Conservation (phyloP, 257 asterid species). For the Cinchona pubescens region DNA sequence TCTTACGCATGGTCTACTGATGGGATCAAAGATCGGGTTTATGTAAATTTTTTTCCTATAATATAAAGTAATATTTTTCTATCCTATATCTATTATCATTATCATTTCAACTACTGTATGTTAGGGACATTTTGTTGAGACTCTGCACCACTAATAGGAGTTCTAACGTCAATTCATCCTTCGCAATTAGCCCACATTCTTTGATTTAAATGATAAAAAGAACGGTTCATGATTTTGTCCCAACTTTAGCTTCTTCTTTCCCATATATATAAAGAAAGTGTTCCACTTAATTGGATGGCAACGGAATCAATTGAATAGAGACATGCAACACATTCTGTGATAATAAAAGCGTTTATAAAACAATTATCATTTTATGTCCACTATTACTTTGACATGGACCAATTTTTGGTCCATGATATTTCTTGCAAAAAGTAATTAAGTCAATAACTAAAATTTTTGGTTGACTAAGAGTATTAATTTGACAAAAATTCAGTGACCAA, state of each 20-base stretch:
- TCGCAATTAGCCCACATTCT: slow-evolving; percentile 1
- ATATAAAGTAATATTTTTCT: too few relatives aligned
- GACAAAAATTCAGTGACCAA: background rate
- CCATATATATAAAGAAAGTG: slow-evolving; percentile 1
- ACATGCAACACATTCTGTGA: background rate
- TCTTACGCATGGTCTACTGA: too few relatives aligned
- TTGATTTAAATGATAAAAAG: slow-evolving; percentile 9
- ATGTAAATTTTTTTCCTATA: too few relatives aligned
- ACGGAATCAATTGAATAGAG: background rate
- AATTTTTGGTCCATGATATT: too few relatives aligned
- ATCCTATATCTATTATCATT: background rate
- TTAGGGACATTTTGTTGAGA: background rate
- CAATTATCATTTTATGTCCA: too few relatives aligned
- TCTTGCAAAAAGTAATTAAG: too few relatives aligned
- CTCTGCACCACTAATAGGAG: background rate
- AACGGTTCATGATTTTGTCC: slow-evolving; percentile 18
- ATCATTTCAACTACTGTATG: background rate
- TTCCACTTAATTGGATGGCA: slow-evolving; percentile 1
- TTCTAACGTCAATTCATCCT: slow-evolving; percentile 2
- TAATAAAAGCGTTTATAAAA: too few relatives aligned
- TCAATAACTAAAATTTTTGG: too few relatives aligned
- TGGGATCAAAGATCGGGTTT: too few relatives aligned
- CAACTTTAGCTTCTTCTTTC: slow-evolving; percentile 13
- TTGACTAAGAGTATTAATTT: background rate
- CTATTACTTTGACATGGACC: too few relatives aligned